Conservation (phyloP, 2,329 filamentous ascomycete species). For the Ophiocordyceps sinensis region DNA sequence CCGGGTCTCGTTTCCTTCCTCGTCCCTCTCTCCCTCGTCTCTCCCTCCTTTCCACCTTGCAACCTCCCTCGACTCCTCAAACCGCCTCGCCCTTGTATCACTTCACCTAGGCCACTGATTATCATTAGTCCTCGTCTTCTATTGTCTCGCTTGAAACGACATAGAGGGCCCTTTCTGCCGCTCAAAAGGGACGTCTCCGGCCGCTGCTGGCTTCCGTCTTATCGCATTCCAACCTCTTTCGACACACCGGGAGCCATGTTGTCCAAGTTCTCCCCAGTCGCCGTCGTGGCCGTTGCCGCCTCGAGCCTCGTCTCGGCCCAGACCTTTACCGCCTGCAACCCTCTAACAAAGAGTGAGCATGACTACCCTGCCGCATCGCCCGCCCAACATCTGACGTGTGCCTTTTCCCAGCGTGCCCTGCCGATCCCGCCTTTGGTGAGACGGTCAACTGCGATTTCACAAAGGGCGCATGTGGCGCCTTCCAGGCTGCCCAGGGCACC, state of each 20-base stretch:
- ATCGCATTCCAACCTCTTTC: not conserved
- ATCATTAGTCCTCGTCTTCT: too few relatives aligned
- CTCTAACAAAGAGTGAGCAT: conserved; percentile 32
- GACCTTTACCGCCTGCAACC: conserved; percentile 42
- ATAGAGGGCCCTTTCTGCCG: too few relatives aligned
- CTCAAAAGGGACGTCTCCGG: not conserved
- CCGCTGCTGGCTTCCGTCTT: too few relatives aligned
- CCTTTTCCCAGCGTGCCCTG: conserved; percentile 42
- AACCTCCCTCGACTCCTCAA: too few relatives aligned
- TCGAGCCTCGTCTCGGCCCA: conserved; percentile 36
- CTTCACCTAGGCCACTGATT: too few relatives aligned
- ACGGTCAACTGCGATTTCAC: conserved; percentile 56
- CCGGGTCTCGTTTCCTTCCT: too few relatives aligned
- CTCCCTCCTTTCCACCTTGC: too few relatives aligned
- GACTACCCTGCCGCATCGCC: too few relatives aligned
- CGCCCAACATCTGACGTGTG: not conserved
- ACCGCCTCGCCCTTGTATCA: too few relatives aligned
- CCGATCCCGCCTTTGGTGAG: conserved; percentile 62
- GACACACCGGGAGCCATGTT: conserved; percentile 15
- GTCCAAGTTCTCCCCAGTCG: conserved; percentile 29
- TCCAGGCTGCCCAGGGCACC: conserved; percentile 32
- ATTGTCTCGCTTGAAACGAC: too few relatives aligned
- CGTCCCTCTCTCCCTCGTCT: too few relatives aligned
- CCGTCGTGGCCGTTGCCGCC: conserved; percentile 34
- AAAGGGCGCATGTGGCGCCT: conserved; percentile 47